Conservation (phyloP, 805 yeast genomes). For the Suhomyces xylopsoci region DNA sequence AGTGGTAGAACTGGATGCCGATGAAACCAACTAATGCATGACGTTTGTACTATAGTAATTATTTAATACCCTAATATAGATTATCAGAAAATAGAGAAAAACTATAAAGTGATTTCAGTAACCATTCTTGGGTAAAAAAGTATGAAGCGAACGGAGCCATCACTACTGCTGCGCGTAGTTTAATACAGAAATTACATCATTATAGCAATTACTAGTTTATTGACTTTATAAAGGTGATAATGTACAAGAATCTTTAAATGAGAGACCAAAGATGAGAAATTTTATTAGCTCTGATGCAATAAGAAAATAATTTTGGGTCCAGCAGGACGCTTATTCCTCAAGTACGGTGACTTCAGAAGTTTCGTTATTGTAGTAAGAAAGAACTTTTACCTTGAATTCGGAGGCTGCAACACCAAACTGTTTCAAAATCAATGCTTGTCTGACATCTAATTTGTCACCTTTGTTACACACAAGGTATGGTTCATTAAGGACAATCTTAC, state of each 20-base stretch:
- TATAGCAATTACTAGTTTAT: background rate
- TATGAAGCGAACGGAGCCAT: too few species aligned
- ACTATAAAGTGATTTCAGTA: too few species aligned
- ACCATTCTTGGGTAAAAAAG: too few species aligned
- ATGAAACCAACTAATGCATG: background rate
- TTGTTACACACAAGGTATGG: slow-evolving; percentile 77
- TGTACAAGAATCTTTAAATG: slow-evolving; percentile 1
- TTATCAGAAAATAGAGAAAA: background rate
- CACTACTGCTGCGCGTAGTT: too few species aligned
- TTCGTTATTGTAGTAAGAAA: slow-evolving; percentile 77
- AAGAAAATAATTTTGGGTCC: background rate
- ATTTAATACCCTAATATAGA: background rate
- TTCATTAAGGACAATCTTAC: slow-evolving; percentile 74
- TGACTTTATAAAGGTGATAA: slow-evolving; percentile 1
- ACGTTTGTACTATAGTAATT: background rate
- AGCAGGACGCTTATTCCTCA: slow-evolving; percentile 5
- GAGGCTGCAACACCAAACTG: slow-evolving; percentile 95
- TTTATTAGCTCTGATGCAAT: slow-evolving; percentile 1
- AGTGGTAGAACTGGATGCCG: slow-evolving; percentile 7
- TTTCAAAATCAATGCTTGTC: slow-evolving; percentile 87
- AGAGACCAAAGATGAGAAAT: background rate
- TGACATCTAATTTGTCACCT: slow-evolving; percentile 81
- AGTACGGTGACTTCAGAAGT: slow-evolving; percentile 27
- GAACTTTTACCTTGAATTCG: slow-evolving; percentile 76
- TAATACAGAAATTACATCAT: too few species aligned